Evolutionary conservation across 2,329 filamentous ascomycete species (phyloP).

Genomic region (Hymenoscyphus repandus): DNA sequence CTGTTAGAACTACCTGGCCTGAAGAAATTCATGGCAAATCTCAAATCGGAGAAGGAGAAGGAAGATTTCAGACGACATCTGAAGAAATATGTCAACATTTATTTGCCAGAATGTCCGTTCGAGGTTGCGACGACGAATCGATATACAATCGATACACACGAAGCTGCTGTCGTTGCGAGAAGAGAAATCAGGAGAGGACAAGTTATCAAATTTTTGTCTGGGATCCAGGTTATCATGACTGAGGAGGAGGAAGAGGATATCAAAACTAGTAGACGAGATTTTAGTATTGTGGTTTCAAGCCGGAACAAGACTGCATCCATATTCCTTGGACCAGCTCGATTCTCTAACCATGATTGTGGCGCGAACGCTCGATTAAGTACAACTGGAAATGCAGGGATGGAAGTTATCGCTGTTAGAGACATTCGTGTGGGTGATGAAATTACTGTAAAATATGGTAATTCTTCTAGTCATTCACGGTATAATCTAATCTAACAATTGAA

Average conservation of each 20-base stretch:
- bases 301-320: conserved; percentile 85
- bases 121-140: conserved; percentile 92
- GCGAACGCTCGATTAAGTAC: conserved; percentile 87
- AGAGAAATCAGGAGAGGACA: conserved; percentile 75
- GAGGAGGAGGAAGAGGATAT: conserved; percentile 84
- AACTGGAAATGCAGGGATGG: conserved; percentile 78
- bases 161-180: conserved; percentile 81
- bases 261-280: conserved; percentile 79
- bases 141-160: conserved; percentile 85
- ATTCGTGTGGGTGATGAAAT: conserved; percentile 91
- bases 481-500: neutral
- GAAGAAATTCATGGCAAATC: conserved; percentile 59
- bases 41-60: conserved; percentile 73
- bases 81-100: conserved; percentile 86
- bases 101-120: conserved; percentile 88
- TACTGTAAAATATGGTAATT: conserved; percentile 75
- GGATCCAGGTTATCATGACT: conserved; percentile 88
- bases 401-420: conserved; percentile 76
- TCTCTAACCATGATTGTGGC: conserved; percentile 95
- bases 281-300: conserved; percentile 93
- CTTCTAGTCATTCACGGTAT: neutral
- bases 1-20: conserved; percentile 70
- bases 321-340: conserved; percentile 91
- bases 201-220: conserved; percentile 82
- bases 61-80: conserved; percentile 83